Evolutionary conservation across 768 basidiomycete species (phyloP).

Genomic region (Suillus tomentosus): DNA sequence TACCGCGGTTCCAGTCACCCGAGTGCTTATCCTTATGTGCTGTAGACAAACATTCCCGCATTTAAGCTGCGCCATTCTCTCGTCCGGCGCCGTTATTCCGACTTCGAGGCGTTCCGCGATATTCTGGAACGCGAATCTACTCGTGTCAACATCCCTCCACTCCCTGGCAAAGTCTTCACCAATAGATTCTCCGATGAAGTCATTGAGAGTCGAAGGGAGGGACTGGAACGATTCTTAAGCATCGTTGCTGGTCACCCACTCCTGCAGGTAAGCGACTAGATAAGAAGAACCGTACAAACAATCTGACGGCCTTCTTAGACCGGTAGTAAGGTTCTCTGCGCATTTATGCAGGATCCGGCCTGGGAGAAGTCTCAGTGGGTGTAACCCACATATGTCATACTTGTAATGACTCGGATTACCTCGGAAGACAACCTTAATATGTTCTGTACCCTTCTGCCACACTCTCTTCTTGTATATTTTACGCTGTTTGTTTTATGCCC

Average conservation of each 20-base stretch:
- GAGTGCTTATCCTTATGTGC: conserved; percentile 52
- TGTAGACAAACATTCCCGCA: conserved; percentile 96
- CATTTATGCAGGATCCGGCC: conserved; percentile 91
- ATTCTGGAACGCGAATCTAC: conserved; percentile 97
- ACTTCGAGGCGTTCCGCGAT: conserved; percentile 97
- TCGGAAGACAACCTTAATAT: not conserved
- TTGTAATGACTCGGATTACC: not conserved
- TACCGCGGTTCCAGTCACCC: conserved; percentile 12
- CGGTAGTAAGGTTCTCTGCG: conserved; percentile 94
- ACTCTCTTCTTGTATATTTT: conserved; percentile 6
- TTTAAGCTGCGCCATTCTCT: conserved; percentile 95
- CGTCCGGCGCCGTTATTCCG: conserved; percentile 86
- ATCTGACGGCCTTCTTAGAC: conserved; percentile 54
- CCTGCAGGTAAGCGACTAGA: conserved; percentile 67
- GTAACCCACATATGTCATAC: conserved; percentile 34
- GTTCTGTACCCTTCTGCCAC: conserved; percentile 1
- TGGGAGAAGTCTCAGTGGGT: conserved; percentile 87
- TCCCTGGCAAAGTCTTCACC: conserved; percentile 98
- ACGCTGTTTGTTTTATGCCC: not conserved
- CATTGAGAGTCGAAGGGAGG: conserved; percentile 89
- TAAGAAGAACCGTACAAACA: not conserved
- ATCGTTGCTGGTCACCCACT: conserved; percentile 97
- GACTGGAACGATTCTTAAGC: conserved; percentile 91
- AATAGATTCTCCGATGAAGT: conserved; percentile 98
- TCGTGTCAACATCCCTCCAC: conserved; percentile 94